Base-by-base conservation (phyloP, 495 filamentous ascomycete genomes). In the Cryomyces minteri region DNA sequence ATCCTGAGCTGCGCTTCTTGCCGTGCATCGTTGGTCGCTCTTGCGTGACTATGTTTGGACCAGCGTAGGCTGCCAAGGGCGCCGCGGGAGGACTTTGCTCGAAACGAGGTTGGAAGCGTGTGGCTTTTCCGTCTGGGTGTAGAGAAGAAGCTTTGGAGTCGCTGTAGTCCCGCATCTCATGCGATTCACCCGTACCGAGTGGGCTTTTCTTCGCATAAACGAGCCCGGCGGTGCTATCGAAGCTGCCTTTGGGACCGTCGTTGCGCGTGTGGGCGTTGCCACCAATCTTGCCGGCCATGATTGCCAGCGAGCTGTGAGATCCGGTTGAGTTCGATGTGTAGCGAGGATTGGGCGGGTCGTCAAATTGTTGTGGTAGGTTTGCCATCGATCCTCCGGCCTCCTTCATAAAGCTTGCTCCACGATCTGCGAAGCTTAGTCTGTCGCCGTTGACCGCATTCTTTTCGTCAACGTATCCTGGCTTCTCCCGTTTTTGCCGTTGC, bases 361-460 rank as follows among this genome's bases (percentile, higher is more conserved):
- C 18, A 25, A 25, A 25, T 25, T 25, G 18, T 25, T 25, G 62
- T 25, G 18, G 18, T 25, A 25, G 18, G 51, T 52, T 58, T 6
- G 65, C 67, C 38, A 63, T 63, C 7, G 64, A 60, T 11, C 64
- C 65, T 14, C 60, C 68, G 25, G 66, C 66, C 51, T 67, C 66
- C 39, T 60, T 62, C 68, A 70, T 72, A 50, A 67, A 67, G 33
- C 71, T 76, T 60, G 65, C 72, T 10, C 76, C 77, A 37, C 67
- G 69, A 58, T 82, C 77, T 32, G 71, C 70, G 59, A 80, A 80
- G 58, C 74, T 77, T 41, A 80, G 60, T 25, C 76, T 68, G 29
- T 52, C 46, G 52, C 33, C 43, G 12, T 73, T 61, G 18, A 2
- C 18, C 18, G 18, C 2, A 45, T 77, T 69, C 45, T 69, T 68